Evolutionary conservation across 1,284 basidiomycete genomes (phyloP), one percentile per base, ranked within the genome.

Genomic region (Ganoderma sinense): DNA sequence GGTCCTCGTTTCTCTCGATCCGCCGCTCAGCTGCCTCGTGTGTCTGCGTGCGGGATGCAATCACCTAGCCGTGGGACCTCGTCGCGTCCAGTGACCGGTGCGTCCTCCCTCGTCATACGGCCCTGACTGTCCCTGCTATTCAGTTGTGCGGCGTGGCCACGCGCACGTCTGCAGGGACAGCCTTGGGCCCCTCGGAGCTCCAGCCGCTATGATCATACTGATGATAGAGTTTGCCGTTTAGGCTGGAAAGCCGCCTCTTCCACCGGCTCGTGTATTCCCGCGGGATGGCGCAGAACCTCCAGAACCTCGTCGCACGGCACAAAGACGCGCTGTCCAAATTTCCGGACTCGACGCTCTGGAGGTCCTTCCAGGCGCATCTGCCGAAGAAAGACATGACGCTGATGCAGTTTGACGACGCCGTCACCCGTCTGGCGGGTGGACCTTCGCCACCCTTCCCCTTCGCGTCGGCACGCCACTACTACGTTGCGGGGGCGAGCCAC

Each of bases 361-460:
- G 86, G 71, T 85, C 87, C 6, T 79, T 89, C 26, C 77, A 83
- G 14, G 76, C 79, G 20, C 83, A 87, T 18, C 74, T 88, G 48
- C 77, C 82, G 23, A 79, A 88, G 66, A 88, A 85, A 70, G 84
- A 82, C 62, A 87, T 91, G 23, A 87, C 87, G 0, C 79, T 94
- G 40, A 81, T 85, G 55, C 80, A 86, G 45, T 93, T 94, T 72
- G 93, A 95, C 76, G 77, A 87, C 41, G 81, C 82, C 16, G 88
- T 98, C 75, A 95, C 94, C 2, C 84, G 90, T 60, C 83, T 92
- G 36, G 88, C 91, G 20, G 96, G 96, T 18, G 97, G 97, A 7
- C 88, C 93, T 62, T 83, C 88, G 2, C 93, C 94, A 14, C 86
- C 89, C 16, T 97, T 95, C 83, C 96, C 96, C 0, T 94, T 97